Evolutionary conservation across 2,329 filamentous ascomycete genomes (phyloP), one percentile per base, ranked within the genome.

Genomic region (Fusarium sacchari): DNA sequence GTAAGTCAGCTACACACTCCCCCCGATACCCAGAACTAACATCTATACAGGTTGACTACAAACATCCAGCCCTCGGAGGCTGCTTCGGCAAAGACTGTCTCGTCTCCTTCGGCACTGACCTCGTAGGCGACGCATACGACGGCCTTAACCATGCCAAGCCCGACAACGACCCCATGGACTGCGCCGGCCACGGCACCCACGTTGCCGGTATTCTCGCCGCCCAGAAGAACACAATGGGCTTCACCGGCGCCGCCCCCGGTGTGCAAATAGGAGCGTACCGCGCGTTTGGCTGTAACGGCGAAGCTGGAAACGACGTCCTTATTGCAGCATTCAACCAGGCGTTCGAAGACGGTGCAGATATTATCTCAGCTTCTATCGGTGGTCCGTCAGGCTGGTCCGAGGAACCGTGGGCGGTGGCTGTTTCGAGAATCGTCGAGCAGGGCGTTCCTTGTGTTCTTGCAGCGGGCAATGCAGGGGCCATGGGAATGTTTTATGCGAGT

Each of bases 131-230:
- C 61, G 82, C 81, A 53, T 89, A 86, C 79, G 81, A 73, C 49
- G 84, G 83, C 47, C 61, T 67, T 55, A 83, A 83, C 69, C 80
- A 76, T 3, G 84, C 84, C 14, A 67, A 80, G 1, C 86, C 87
- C 3, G 87, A 87, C 71, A 50, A 80, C 5, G 86, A 89, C 69
- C 89, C 89, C 6, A 87, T 88, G 75, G 87, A 88, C 71, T 89
- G 88, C 74, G 80, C 78, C 5, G 89, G 89, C 6, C 90, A 92
- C 79, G 90, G 90, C 36, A 90, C 88, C 2, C 89, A 90, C 78
- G 88, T 90, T 30, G 85, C 89, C 4, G 90, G 91, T 37, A 91
- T 89, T 68, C 86, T 92, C 49, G 90, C 88, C 5, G 90, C 89
- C 3, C 87, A 90, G 77, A 78, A 80, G 50, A 84, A 90, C 76